Conservation (phyloP, 345 rosid species). For the Arabidopsis thaliana region DNA sequence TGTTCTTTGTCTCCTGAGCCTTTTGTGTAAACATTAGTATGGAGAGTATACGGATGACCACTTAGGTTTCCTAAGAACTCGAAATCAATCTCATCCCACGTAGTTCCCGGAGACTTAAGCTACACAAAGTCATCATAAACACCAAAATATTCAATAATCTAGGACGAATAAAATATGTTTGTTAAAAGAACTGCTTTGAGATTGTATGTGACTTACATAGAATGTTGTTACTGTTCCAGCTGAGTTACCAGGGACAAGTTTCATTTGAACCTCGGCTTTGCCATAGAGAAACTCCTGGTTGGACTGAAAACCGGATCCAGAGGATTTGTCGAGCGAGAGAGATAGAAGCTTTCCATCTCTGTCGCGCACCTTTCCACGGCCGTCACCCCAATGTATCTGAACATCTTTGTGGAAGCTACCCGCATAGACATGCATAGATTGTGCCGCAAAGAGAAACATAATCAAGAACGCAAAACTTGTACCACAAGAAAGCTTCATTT, state of each 20-base stretch:
- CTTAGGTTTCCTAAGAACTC: slow-evolving; percentile 55
- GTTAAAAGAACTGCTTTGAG: neutral
- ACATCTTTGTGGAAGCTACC: slow-evolving; percentile 48
- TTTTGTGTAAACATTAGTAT: slow-evolving; percentile 49
- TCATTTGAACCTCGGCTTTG: slow-evolving; percentile 50
- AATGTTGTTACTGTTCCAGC: slow-evolving; percentile 62
- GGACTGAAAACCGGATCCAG: slow-evolving; percentile 55
- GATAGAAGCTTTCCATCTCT: slow-evolving; percentile 39
- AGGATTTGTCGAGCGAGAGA: slow-evolving; percentile 50
- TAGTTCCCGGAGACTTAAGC: slow-evolving; percentile 43
- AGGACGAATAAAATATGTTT: neutral
- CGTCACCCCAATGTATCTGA: slow-evolving; percentile 44
- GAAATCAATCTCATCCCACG: slow-evolving; percentile 53
- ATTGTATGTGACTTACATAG: slow-evolving; percentile 42
- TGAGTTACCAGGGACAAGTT: slow-evolving; percentile 55
- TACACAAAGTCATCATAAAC: slow-evolving; percentile 22
- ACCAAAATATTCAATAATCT: slow-evolving; percentile 12
- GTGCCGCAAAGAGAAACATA: slow-evolving; percentile 37
- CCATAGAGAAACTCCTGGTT: slow-evolving; percentile 50
- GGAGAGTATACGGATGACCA: slow-evolving; percentile 50
- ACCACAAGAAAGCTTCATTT: slow-evolving; percentile 39
- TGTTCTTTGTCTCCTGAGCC: slow-evolving; percentile 54
- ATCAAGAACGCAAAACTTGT: slow-evolving; percentile 30
- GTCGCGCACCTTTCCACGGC: slow-evolving; percentile 35
- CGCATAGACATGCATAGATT: slow-evolving; percentile 29